phyloP scores from a whole-genome alignment of 495 filamentous ascomycete species.

The Hypoxylon rickii region DNA sequence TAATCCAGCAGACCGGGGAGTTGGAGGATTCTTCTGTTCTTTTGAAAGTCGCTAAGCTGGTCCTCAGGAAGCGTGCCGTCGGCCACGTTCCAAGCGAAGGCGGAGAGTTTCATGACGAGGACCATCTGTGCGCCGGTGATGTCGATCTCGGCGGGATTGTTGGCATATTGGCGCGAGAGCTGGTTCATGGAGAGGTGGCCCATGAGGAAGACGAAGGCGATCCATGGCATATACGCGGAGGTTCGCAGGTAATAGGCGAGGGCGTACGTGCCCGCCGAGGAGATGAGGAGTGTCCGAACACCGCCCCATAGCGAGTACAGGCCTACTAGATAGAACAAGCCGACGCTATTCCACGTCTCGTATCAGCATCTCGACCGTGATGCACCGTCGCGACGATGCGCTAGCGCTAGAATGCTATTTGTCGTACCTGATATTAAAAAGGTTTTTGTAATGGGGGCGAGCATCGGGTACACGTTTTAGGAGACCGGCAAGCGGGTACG shows the following conservation, averaged over 20 bases:
- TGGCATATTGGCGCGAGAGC: conserved; percentile 73
- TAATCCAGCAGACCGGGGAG: conserved; percentile 81
- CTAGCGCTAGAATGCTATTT: background rate
- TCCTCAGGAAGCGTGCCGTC: conserved; percentile 81
- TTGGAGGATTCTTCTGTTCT: conserved; percentile 73
- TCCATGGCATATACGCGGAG: conserved; percentile 98
- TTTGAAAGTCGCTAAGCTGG: conserved; percentile 83
- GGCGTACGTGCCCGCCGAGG: conserved; percentile 75
- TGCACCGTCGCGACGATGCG: background rate
- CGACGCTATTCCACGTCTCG: conserved; percentile 22
- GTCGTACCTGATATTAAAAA: conserved; percentile 76
- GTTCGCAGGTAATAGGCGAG: conserved; percentile 80
- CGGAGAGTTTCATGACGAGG: conserved; percentile 94
- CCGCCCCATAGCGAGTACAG: conserved; percentile 96
- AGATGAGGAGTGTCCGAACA: conserved; percentile 76
- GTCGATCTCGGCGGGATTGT: conserved; percentile 70
- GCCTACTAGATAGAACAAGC: conserved; percentile 86
- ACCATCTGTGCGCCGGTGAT: conserved; percentile 99
- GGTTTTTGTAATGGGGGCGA: conserved; percentile 84
- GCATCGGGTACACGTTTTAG: conserved; percentile 90
- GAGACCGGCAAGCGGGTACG: conserved; percentile 87
- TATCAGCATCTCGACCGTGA: conserved; percentile 13
- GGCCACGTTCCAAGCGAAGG: conserved; percentile 97
- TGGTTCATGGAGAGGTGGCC: conserved; percentile 92
- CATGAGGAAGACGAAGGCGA: conserved; percentile 93